Conservation (phyloP, 2,329 filamentous ascomycete genomes). For the Curvularia verruculosa region DNA sequence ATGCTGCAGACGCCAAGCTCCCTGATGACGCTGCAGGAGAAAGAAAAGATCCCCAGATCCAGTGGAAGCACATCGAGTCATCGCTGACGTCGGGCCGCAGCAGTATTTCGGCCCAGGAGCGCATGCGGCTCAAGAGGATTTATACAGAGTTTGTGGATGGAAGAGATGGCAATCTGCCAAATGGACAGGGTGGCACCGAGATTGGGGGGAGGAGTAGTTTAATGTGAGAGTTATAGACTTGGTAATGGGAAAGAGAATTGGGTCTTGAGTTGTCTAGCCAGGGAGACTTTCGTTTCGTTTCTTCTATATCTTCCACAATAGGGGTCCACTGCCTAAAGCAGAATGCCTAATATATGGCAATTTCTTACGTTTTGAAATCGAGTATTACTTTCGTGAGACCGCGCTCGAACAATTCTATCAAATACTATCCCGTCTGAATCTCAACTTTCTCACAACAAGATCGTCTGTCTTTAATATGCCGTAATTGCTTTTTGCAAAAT, state of each 20-base stretch:
- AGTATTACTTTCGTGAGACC: too few relatives aligned
- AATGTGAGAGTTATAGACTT: slow-evolving; percentile 65
- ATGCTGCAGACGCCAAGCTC: slow-evolving; percentile 11
- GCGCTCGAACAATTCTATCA: too few relatives aligned
- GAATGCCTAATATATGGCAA: too few relatives aligned
- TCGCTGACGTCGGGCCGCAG: slow-evolving; percentile 78
- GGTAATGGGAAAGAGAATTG: background rate
- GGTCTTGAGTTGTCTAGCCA: background rate
- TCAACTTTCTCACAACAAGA: background rate
- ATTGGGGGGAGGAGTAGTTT: slow-evolving; percentile 90
- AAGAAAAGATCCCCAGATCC: slow-evolving; percentile 75
- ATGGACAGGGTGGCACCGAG: slow-evolving; percentile 88
- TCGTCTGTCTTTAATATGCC: background rate
- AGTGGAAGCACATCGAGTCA: slow-evolving; percentile 81
- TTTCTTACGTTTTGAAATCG: too few relatives aligned
- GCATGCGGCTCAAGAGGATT: slow-evolving; percentile 74
- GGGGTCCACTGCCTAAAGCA: too few relatives aligned
- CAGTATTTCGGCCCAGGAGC: slow-evolving; percentile 82
- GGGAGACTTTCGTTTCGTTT: background rate
- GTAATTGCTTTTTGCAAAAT: background rate
- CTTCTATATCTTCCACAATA: too few relatives aligned
- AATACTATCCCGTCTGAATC: background rate
- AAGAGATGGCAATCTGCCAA: slow-evolving; percentile 92
- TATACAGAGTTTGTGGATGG: slow-evolving; percentile 93
- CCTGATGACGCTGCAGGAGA: slow-evolving; percentile 46